These are phyloP conservation scores for Geotrichum citri-aurantii DNA, from an alignment of 1,139 yeast genomes.

Conservation along the genomic window DNA sequence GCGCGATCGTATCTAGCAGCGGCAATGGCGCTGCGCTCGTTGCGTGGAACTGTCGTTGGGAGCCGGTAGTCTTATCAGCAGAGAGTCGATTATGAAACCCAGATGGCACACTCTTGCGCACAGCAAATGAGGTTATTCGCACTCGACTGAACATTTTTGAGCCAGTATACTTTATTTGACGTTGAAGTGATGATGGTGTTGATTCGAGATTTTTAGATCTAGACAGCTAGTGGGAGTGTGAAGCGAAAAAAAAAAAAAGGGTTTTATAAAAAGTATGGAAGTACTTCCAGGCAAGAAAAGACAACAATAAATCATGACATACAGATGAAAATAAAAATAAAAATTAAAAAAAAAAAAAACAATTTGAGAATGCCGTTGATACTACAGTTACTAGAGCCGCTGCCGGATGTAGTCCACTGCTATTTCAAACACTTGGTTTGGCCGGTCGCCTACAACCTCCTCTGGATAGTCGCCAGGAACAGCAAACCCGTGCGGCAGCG, in stretches of 20 bases:
- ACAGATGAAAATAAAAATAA: not conserved
- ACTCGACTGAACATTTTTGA: not conserved
- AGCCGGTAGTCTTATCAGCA: not conserved
- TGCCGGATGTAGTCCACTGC: constrained; percentile 26
- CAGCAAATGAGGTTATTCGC: not conserved
- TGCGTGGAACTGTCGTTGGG: not conserved
- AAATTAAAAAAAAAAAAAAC: not conserved
- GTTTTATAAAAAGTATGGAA: too few species aligned
- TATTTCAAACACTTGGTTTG: constrained; percentile 26
- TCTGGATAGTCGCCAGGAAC: constrained; percentile 39
- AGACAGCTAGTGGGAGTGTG: not conserved
- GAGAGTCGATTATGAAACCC: not conserved
- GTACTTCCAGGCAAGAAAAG: too few species aligned
- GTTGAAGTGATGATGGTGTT: not conserved
- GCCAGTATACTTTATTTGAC: not conserved
- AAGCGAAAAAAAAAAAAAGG: not conserved
- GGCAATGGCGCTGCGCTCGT: not conserved
- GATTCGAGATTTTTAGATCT: not conserved
- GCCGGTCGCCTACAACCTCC: constrained; percentile 33
- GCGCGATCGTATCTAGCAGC: not conserved
- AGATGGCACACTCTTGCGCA: not conserved
- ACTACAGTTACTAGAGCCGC: not conserved
- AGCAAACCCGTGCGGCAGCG: constrained; percentile 41
- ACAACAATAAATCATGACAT: too few species aligned
- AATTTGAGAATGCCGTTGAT: not conserved